Evolutionary conservation across 2,329 filamentous ascomycete species (phyloP).

Genomic region (Myriosclerotinia scirpicola): DNA sequence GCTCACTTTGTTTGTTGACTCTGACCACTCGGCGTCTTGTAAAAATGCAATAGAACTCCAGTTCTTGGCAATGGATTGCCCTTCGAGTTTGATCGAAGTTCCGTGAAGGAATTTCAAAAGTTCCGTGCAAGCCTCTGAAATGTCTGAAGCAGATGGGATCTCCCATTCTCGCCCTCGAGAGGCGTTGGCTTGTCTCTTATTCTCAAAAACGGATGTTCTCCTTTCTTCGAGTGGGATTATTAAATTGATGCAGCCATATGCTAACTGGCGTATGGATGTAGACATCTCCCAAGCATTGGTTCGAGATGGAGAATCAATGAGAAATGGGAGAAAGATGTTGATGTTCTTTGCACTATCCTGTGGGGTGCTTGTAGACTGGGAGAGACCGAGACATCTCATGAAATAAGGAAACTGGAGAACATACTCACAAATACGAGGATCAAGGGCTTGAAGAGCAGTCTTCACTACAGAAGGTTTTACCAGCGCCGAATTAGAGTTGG

Average conservation of each 20-base stretch:
- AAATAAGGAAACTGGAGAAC: slow-evolving; percentile 45
- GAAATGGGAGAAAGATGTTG: slow-evolving; percentile 63
- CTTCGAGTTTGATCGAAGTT: slow-evolving; percentile 27
- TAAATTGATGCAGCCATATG: slow-evolving; percentile 53
- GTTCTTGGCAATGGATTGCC: slow-evolving; percentile 25
- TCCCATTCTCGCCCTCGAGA: slow-evolving; percentile 35
- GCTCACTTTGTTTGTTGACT: slow-evolving; percentile 31
- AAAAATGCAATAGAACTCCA: slow-evolving; percentile 37
- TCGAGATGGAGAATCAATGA: slow-evolving; percentile 57
- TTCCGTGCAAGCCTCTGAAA: slow-evolving; percentile 32
- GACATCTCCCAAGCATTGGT: slow-evolving; percentile 59
- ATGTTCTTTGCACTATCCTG: slow-evolving; percentile 20
- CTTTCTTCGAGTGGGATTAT: slow-evolving; percentile 36
- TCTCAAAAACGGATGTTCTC: slow-evolving; percentile 34
- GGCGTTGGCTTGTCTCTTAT: slow-evolving; percentile 35
- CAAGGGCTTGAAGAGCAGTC: slow-evolving; percentile 39
- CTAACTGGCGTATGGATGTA: slow-evolving; percentile 50
- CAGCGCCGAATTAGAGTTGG: background rate
- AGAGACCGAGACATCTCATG: slow-evolving; percentile 32
- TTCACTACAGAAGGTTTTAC: background rate
- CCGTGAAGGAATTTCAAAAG: slow-evolving; percentile 28
- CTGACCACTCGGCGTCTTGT: slow-evolving; percentile 38
- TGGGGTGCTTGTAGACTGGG: background rate
- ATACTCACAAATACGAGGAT: slow-evolving; percentile 53
- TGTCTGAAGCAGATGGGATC: slow-evolving; percentile 32